Evolutionary conservation across 305 asterid species (phyloP).

Genomic region (Lippia alba): DNA sequence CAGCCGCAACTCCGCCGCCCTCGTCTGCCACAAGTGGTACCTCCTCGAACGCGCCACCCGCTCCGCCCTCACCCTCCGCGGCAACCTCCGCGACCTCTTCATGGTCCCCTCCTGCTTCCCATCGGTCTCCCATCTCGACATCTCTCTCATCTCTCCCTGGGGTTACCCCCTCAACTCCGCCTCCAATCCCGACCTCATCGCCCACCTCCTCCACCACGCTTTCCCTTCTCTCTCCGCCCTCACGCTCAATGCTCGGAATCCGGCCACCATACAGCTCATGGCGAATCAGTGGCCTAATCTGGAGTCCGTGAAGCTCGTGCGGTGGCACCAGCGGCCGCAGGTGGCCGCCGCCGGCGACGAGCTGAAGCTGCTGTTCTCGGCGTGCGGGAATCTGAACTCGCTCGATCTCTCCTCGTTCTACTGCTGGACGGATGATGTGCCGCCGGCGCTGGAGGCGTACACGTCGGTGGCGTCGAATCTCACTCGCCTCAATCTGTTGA

Average conservation of each 20-base stretch:
- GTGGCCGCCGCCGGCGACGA: conserved; percentile 67
- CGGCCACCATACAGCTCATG: conserved; percentile 48
- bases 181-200: conserved; percentile 58
- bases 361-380: conserved; percentile 48
- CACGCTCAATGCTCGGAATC: conserved; percentile 65
- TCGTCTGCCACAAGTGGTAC: conserved; percentile 75
- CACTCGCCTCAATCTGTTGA: conserved; percentile 60
- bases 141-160: conserved; percentile 89
- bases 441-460: conserved; percentile 54
- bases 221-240: conserved; percentile 66
- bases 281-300: conserved; percentile 58
- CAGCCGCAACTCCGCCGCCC: conserved; percentile 76
- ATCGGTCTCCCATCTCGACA: conserved; percentile 70
- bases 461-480: conserved; percentile 52
- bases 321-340: conserved; percentile 94
- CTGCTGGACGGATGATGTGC: conserved; percentile 90
- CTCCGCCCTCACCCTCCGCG: conserved; percentile 77
- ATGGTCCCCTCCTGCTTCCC: conserved; percentile 70
- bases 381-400: conserved; percentile 38
- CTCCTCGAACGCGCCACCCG: conserved; percentile 77
- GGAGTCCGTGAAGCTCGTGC: conserved; percentile 66
- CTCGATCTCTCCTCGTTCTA: conserved; percentile 75
- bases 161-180: conserved; percentile 76
- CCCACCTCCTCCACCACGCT: conserved; percentile 63
- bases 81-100: conserved; percentile 72